Conservation (phyloP, 2,329 filamentous ascomycete genomes). For the Colletotrichum orchidophilum region DNA sequence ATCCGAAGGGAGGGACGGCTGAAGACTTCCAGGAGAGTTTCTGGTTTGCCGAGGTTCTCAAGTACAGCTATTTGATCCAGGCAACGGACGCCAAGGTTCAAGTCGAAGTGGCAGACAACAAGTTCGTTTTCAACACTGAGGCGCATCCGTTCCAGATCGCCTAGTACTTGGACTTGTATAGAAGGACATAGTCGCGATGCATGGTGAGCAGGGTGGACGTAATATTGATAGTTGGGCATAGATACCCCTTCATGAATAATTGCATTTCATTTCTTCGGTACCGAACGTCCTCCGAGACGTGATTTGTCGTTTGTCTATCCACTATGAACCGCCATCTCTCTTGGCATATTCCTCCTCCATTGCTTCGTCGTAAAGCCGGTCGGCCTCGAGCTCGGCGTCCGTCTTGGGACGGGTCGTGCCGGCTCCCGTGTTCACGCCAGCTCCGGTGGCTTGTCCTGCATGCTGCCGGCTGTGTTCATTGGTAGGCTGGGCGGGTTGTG, state of each 20-base stretch:
- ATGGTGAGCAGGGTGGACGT: background rate
- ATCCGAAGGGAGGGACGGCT: conserved; percentile 65
- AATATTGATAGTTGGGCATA: conserved; percentile 3
- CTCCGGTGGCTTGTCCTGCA: conserved; percentile 45
- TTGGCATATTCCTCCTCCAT: conserved; percentile 68
- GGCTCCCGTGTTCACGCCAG: conserved; percentile 60
- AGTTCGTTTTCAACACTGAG: conserved; percentile 62
- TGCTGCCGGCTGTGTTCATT: background rate
- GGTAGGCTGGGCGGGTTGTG: background rate
- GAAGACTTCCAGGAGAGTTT: conserved; percentile 85
- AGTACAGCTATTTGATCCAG: conserved; percentile 82
- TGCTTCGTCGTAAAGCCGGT: conserved; percentile 59
- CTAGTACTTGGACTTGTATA: background rate
- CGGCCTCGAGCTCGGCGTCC: conserved; percentile 58
- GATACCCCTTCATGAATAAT: conserved; percentile 13
- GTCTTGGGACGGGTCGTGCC: conserved; percentile 58
- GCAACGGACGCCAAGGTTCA: conserved; percentile 66
- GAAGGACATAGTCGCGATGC: background rate
- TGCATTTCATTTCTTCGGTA: background rate
- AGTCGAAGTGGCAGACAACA: conserved; percentile 57
- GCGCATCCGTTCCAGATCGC: conserved; percentile 52
- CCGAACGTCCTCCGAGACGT: background rate
- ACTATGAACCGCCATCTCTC: conserved; percentile 59
- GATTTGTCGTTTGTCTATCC: background rate
- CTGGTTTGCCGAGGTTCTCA: conserved; percentile 87